Percentiles rank a stretch among this genome's conserved stretches.
Evolutionary conservation across 2,329 filamentous ascomycete genomes (phyloP).

Genomic region (Pestalotiopsis sp.): DNA sequence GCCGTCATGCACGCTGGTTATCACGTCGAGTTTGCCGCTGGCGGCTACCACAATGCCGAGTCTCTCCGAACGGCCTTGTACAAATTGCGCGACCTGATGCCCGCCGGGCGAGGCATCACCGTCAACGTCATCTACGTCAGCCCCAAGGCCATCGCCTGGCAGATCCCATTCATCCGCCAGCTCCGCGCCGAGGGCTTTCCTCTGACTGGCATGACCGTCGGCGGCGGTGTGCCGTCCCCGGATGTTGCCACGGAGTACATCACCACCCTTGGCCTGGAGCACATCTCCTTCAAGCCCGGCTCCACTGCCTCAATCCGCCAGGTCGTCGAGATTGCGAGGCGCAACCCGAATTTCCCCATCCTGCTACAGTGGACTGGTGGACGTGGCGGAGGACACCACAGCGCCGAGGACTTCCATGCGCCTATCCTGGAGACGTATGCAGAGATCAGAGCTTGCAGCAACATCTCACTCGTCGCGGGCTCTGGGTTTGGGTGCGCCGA

Average conservation of each 20-base stretch:
- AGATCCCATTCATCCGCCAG: conserved; percentile 51
- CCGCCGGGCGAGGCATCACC: conserved; percentile 51
- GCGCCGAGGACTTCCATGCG: conserved; percentile 51
- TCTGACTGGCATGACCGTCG: conserved; percentile 49
- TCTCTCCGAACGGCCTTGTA: conserved; percentile 46
- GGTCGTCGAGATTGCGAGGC: conserved; percentile 48
- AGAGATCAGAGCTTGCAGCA: conserved; percentile 44
- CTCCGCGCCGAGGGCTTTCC: conserved; percentile 47
- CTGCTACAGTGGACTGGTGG: conserved; percentile 52
- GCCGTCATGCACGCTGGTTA: conserved; percentile 56
- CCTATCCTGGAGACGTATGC: conserved; percentile 48
- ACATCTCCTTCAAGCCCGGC: conserved; percentile 51
- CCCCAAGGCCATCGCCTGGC: conserved; percentile 53
- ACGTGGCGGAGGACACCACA: conserved; percentile 51
- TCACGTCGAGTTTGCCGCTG: conserved; percentile 37
- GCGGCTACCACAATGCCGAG: conserved; percentile 49
- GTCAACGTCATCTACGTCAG: conserved; percentile 57
- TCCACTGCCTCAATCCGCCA: conserved; percentile 46
- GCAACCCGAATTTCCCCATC: conserved; percentile 45
- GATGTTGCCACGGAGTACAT: conserved; percentile 51
- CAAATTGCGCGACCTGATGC: conserved; percentile 44
- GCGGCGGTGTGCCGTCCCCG: conserved; percentile 48
- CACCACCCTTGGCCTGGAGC: conserved; percentile 43
- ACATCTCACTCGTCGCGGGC: conserved; percentile 48
- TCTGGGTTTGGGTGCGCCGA: conserved; percentile 49